Percentiles rank a stretch among this genome's conserved stretches.
phyloP scores from a whole-genome alignment of 1,139 yeast genomes.

The Sugiyamaella novakii region DNA sequence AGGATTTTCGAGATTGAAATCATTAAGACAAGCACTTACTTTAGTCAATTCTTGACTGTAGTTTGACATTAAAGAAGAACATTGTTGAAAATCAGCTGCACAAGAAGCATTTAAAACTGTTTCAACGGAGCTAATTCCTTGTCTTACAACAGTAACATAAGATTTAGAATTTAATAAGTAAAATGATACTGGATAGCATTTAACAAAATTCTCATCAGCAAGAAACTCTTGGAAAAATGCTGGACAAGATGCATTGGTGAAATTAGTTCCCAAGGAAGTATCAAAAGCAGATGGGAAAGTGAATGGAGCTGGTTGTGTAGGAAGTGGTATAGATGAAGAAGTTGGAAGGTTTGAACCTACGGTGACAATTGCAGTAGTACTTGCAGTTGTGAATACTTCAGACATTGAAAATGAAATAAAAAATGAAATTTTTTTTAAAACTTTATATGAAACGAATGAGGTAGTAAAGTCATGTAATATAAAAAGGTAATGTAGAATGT shows the following conservation, averaged over 20 bases:
- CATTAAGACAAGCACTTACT: constrained; percentile 30
- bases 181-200: constrained; percentile 41
- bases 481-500: too few relatives aligned
- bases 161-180: constrained; percentile 38
- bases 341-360: constrained; percentile 7
- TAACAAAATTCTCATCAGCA: constrained; percentile 31
- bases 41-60: constrained; percentile 29
- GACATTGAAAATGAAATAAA: constrained; percentile 5
- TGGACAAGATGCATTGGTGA: constrained; percentile 37
- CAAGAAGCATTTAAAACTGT: constrained; percentile 36
- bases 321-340: constrained; percentile 2
- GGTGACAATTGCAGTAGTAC: constrained; percentile 9
- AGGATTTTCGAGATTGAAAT: constrained; percentile 35
- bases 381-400: constrained; percentile 2
- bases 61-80: constrained; percentile 34
- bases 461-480: too few relatives aligned
- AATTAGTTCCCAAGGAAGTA: constrained; percentile 39
- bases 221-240: constrained; percentile 36
- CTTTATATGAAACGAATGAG: too few relatives aligned
- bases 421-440: neutral
- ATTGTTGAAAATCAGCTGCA: constrained; percentile 31
- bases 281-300: constrained; percentile 38
- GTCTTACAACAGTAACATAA: constrained; percentile 34
- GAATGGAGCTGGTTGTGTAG: constrained; percentile 3
- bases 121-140: constrained; percentile 35